phyloP scores from a whole-genome alignment of 2,329 filamentous ascomycete species.

The Fusarium agapanthi region DNA sequence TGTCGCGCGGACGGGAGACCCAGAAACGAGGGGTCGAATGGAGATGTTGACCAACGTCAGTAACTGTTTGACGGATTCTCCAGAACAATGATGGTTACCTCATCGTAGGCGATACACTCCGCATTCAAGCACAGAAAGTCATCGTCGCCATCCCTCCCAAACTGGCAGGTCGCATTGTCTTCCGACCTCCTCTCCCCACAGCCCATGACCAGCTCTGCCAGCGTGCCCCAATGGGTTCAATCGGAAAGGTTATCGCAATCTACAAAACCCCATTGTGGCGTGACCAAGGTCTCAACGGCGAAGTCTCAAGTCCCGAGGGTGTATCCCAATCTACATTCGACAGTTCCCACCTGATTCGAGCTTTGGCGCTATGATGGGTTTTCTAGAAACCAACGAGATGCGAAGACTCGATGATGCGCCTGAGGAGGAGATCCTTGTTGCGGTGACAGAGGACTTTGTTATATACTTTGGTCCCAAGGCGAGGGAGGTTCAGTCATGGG shows the following conservation, averaged over 20 bases:
- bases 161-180: too few relatives aligned
- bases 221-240: background rate
- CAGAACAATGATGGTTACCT: too few relatives aligned
- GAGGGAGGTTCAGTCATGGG: background rate
- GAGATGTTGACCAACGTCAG: background rate
- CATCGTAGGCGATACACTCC: too few relatives aligned
- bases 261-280: background rate
- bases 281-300: background rate
- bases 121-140: too few relatives aligned
- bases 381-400: background rate
- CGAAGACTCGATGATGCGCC: background rate
- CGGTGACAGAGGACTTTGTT: background rate
- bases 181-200: accelerated
- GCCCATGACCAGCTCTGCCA: background rate
- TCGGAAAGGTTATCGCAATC: background rate
- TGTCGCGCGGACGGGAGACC: too few relatives aligned
- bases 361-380: background rate
- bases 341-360: background rate
- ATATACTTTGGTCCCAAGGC: background rate
- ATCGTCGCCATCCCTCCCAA: too few relatives aligned
- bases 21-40: background rate
- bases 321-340: background rate
- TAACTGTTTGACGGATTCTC: background rate
- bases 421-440: background rate
- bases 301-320: background rate